Evolutionary conservation across 75 land plant genomes (phyloP), one percentile per base, ranked within the genome.

Genomic region (Pinus taeda): DNA sequence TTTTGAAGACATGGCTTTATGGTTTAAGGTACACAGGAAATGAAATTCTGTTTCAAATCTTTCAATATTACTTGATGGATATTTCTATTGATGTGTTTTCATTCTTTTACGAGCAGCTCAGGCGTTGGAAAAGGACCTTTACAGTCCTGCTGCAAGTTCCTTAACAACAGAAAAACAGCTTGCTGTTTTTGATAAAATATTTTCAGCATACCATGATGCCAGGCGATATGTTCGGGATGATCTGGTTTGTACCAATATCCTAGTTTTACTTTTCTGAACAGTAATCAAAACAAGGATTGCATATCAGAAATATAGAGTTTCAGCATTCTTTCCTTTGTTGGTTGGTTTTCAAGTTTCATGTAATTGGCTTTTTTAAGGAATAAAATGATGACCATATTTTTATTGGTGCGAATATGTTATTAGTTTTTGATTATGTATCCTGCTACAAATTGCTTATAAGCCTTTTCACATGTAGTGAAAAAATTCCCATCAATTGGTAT

Each of bases 191-290:
- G 99, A 97, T 62, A 97, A 95, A 83, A 89, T 97, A 11, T 93
- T 97, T 82, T 67, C 83, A 36, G 89, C 94, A 59, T 97, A 97
- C 74, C 93, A 91, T 79, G 99, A 97, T 26, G 95, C 98, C n/a
- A 92, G 91, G 78, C 83, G 89, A 72, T 85, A 87, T 77, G 92
- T 97, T 59, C 88, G 95, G 11, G 88, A 79, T 79, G 99, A 97
- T 76, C 82, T 97, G 93, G 99, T 96, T 49, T 11, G 55, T 49
- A 9, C 8, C 55, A 49, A 49, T 49, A 49, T 49, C 55, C 11
- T 49, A 49, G 55, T 49, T 49, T 49, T 49, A 49, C 55, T 49
- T 9, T 9, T 49, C 55, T 49, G 55, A 49, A 49, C 12, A 49
- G 11, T 49, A 11, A 49, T 49, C 55, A 11, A 49, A 49, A 49